A percentile compares a stretch with the other conserved stretches of the same genome.
Evolutionary conservation across 768 basidiomycete species (phyloP).

Genomic region (Lactarius hengduanensis): DNA sequence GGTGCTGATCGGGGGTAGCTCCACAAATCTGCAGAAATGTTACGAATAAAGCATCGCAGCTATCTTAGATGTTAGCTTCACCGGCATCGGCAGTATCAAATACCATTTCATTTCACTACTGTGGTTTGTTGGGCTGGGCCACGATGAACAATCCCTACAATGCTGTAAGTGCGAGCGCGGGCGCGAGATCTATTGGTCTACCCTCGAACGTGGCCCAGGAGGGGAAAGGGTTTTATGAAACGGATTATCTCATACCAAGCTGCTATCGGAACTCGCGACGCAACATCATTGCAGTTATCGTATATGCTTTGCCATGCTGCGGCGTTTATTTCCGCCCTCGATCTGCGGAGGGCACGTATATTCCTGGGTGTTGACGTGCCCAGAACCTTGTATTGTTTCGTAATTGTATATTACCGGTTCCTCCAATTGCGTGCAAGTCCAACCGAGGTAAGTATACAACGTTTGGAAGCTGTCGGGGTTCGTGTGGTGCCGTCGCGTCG

Average conservation of each 20-base stretch:
- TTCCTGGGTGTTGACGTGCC: not conserved
- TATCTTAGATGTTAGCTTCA: not conserved
- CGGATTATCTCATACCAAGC: not conserved
- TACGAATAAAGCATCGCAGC: not conserved
- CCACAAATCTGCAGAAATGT: not conserved
- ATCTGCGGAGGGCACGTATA: not conserved
- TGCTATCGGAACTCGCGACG: not conserved
- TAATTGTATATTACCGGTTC: not conserved
- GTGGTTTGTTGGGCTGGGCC: not conserved
- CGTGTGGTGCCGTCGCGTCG: not conserved
- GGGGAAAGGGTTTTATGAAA: not conserved
- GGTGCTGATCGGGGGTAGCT: not conserved
- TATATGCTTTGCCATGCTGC: not conserved
- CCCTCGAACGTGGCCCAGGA: constrained; percentile 19
- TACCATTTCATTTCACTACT: not conserved
- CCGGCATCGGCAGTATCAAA: not conserved
- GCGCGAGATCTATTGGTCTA: not conserved
- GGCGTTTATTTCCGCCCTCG: not conserved
- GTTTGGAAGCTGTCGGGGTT: not conserved
- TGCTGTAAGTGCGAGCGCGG: not conserved
- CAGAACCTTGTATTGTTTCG: not conserved
- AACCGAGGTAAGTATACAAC: not conserved
- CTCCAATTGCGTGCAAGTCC: not conserved
- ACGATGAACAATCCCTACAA: constrained; percentile 3
- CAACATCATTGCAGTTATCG: not conserved